phyloP scores from a whole-genome alignment of 225 moss, liverwort and hornwort genomes.

The Rhytidiadelphus loreus region DNA sequence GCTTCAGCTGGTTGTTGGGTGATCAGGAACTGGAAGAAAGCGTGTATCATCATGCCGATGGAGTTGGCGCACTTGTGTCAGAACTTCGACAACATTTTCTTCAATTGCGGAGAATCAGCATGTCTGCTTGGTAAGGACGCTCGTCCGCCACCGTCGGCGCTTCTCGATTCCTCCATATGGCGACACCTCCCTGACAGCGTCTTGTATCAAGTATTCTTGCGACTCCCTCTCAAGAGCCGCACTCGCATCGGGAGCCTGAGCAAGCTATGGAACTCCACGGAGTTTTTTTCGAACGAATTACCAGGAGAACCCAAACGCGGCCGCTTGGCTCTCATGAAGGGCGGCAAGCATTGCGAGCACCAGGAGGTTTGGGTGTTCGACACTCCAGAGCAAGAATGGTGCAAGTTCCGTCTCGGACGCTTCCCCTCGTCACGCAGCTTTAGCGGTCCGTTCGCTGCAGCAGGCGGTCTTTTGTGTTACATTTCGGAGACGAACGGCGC shows the following conservation, averaged over 20 bases:
- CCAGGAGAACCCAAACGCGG: neutral
- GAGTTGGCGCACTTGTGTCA: neutral
- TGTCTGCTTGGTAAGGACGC: neutral
- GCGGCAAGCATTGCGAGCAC: neutral
- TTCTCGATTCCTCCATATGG: slow-evolving; percentile 31
- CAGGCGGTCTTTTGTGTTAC: slow-evolving; percentile 36
- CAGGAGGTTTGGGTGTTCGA: slow-evolving; percentile 39
- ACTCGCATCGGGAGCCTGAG: slow-evolving; percentile 17
- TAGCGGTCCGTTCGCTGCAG: slow-evolving; percentile 23
- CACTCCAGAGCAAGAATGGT: slow-evolving; percentile 34
- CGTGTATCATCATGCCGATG: neutral
- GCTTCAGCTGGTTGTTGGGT: neutral
- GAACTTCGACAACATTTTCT: neutral
- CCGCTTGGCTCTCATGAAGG: slow-evolving; percentile 19
- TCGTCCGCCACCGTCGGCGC: neutral
- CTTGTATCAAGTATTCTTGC: slow-evolving; percentile 16
- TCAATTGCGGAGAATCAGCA: neutral
- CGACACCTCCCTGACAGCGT: slow-evolving; percentile 16
- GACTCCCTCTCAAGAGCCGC: slow-evolving; percentile 21
- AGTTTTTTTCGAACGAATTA: neutral
- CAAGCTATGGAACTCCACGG: slow-evolving; percentile 20
- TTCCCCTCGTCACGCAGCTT: neutral
- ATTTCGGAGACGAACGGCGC: neutral
- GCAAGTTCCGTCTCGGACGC: slow-evolving; percentile 20
- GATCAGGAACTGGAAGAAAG: neutral